Evolutionary conservation across 2,329 filamentous ascomycete species (phyloP).

Genomic region (Verticillium zaregamsianum): DNA sequence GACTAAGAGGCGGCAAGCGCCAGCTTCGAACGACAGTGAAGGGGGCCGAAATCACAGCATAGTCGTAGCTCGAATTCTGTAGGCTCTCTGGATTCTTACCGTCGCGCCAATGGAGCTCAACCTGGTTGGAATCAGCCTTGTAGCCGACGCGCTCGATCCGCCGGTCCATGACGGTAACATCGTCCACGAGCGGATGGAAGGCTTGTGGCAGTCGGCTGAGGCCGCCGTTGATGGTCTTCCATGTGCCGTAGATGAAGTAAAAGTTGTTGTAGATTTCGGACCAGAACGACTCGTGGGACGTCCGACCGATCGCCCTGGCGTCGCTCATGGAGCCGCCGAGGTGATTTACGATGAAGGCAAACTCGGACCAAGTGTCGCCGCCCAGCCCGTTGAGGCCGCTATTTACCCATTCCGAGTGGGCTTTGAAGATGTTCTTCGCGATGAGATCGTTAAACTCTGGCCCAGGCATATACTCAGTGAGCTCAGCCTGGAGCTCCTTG

Average conservation of each 20-base stretch:
- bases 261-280: conserved; percentile 49
- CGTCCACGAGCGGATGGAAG: conserved; percentile 56
- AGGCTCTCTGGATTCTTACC: conserved; percentile 32
- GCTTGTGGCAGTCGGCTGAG: conserved; percentile 54
- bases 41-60: conserved; percentile 60
- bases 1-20: conserved; percentile 45
- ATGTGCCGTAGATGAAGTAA: conserved; percentile 56
- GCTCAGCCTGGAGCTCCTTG: conserved; percentile 27
- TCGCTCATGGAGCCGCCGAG: conserved; percentile 49
- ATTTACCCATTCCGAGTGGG: conserved; percentile 32
- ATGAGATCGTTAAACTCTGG: conserved; percentile 30
- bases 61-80: conserved; percentile 55
- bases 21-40: conserved; percentile 62
- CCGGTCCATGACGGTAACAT: conserved; percentile 28
- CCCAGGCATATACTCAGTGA: conserved; percentile 29
- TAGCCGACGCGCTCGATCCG: conserved; percentile 54
- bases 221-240: conserved; percentile 60
- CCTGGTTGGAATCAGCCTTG: conserved; percentile 42
- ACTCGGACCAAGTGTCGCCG: conserved; percentile 62
- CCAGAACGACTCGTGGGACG: conserved; percentile 36
- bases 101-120: conserved; percentile 55
- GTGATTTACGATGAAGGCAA: conserved; percentile 56
- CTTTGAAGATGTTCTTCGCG: conserved; percentile 38
- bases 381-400: conserved; percentile 36
- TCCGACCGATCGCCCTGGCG: conserved; percentile 38